Conservation (phyloP, 2,329 filamentous ascomycete species). For the Colletotrichum sp. region DNA sequence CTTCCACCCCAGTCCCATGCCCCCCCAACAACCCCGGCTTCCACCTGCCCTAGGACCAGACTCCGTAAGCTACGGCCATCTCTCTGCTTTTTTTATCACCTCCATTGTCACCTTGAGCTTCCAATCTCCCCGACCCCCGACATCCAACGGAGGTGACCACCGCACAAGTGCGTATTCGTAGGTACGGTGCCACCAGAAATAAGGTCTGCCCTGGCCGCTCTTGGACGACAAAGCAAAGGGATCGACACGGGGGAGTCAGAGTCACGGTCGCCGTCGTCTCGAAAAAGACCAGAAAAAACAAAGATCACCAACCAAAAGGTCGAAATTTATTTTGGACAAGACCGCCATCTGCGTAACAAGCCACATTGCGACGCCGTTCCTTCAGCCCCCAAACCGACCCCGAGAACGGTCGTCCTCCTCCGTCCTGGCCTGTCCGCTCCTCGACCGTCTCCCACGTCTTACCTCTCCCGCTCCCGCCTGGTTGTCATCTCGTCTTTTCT, state of each 20-base stretch:
- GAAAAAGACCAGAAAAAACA: background rate
- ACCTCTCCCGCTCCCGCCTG: background rate
- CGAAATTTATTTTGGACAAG: background rate
- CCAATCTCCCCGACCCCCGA: background rate
- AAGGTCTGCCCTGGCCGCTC: background rate
- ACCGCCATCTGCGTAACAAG: conserved; percentile 8
- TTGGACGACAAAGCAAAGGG: background rate
- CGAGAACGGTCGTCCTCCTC: background rate
- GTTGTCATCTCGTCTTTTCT: background rate
- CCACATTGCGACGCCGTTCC: conserved; percentile 11
- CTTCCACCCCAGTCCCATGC: background rate
- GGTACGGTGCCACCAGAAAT: background rate
- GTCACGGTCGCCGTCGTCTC: background rate
- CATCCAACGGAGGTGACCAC: background rate
- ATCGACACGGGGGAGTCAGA: background rate
- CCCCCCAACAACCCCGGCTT: background rate
- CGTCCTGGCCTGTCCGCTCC: background rate
- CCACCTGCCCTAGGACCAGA: background rate
- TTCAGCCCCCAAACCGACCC: conserved; percentile 12
- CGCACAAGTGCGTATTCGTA: background rate
- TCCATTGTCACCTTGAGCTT: background rate
- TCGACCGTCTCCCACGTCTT: background rate
- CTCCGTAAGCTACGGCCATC: background rate
- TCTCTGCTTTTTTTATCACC: background rate
- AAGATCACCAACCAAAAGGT: background rate